phyloP scores from a whole-genome alignment of 225 moss, liverwort and hornwort genomes.

The Pseudisothecium myosuroides region DNA sequence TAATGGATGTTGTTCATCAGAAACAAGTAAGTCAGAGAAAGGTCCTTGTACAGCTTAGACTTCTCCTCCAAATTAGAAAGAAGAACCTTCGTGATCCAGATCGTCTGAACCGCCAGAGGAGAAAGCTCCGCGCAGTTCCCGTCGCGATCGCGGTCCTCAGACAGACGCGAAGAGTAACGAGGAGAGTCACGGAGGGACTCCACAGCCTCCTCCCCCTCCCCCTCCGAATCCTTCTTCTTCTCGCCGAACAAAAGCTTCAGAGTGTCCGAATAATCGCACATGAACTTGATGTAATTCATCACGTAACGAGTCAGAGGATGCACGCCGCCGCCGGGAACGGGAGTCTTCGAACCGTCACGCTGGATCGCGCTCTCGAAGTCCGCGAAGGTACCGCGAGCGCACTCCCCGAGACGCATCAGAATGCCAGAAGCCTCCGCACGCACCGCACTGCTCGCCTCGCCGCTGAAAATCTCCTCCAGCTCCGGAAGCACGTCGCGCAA shows the following conservation, averaged over 20 bases:
- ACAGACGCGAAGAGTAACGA: slow-evolving; percentile 23
- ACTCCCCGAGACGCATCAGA: slow-evolving; percentile 88
- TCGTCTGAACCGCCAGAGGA: slow-evolving; percentile 77
- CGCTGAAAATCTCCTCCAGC: slow-evolving; percentile 71
- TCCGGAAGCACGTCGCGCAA: slow-evolving; percentile 79
- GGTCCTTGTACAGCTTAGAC: slow-evolving; percentile 95
- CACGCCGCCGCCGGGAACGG: slow-evolving; percentile 84
- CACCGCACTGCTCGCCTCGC: slow-evolving; percentile 51
- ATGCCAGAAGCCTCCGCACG: slow-evolving; percentile 77
- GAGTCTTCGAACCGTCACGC: slow-evolving; percentile 58
- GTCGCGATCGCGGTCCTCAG: slow-evolving; percentile 35
- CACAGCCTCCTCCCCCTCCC: background rate
- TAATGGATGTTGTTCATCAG: slow-evolving; percentile 99
- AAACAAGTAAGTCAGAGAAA: slow-evolving; percentile 77
- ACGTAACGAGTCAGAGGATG: slow-evolving; percentile 95
- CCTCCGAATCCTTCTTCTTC: slow-evolving; percentile 49
- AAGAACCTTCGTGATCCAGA: slow-evolving; percentile 80
- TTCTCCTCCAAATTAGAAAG: slow-evolving; percentile 87
- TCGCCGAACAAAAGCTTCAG: slow-evolving; percentile 89
- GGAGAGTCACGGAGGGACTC: slow-evolving; percentile 24
- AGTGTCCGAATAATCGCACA: slow-evolving; percentile 92
- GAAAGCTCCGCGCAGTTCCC: slow-evolving; percentile 47
- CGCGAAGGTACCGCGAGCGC: slow-evolving; percentile 83
- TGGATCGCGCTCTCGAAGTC: slow-evolving; percentile 97
- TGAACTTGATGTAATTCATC: slow-evolving; percentile 96